A percentile compares a stretch with the other conserved stretches of the same genome.
phyloP scores from a whole-genome alignment of 2,329 filamentous ascomycete species.

The Gliomastix tumulicola region DNA sequence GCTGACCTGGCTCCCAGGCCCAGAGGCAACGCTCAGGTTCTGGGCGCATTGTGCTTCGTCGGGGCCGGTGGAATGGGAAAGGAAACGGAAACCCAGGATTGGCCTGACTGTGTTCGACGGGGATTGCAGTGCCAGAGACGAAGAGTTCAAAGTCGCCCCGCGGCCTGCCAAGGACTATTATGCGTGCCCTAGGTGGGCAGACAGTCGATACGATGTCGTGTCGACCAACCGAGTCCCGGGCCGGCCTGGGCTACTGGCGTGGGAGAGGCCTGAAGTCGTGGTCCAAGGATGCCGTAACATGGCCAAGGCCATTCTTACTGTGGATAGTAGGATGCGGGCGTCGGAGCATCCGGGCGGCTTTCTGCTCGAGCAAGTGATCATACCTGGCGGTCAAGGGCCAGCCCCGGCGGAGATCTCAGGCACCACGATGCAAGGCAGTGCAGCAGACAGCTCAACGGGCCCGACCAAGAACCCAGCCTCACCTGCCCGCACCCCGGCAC shows the following conservation, averaged over 20 bases:
- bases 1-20: constrained; percentile 60
- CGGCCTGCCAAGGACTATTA: constrained; percentile 21
- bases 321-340: constrained; percentile 27
- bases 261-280: constrained; percentile 41
- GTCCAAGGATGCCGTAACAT: constrained; percentile 31
- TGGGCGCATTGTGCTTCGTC: constrained; percentile 36
- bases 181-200: constrained; percentile 42
- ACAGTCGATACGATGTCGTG: constrained; percentile 32
- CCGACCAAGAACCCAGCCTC: background rate
- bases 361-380: constrained; percentile 24
- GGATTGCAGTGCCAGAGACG: no score
- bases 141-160: no score
- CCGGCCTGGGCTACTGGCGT: constrained; percentile 35
- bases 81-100: constrained; percentile 26
- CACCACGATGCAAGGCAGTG: constrained; percentile 12
- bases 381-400: constrained; percentile 5
- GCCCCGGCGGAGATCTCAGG: constrained; percentile 16
- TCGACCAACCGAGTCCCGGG: constrained; percentile 30
- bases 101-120: constrained; percentile 41
- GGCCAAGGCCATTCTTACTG: constrained; percentile 26
- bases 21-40: constrained; percentile 52
- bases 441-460: constrained; percentile 1
- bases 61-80: constrained; percentile 16
- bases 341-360: constrained; percentile 10
- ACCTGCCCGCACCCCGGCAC: no score